phyloP scores from a whole-genome alignment of 352 stramenopile species.

The Pythium vanterpoolii region DNA sequence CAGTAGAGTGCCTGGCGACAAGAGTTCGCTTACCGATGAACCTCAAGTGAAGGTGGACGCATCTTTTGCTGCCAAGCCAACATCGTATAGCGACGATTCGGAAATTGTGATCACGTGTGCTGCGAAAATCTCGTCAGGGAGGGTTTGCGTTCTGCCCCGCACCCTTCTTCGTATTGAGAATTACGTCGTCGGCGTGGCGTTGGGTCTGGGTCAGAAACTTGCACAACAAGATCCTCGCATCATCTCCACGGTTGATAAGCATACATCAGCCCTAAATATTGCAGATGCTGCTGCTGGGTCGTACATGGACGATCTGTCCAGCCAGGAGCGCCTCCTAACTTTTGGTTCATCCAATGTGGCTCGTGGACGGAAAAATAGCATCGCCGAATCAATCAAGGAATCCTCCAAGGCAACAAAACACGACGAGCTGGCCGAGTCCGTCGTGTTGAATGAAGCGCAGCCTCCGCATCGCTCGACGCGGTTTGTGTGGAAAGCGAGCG shows the following conservation, averaged over 20 bases:
- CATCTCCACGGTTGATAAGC: slow-evolving; percentile 14
- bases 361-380: slow-evolving; percentile 47
- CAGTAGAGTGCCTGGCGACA: slow-evolving; percentile 1
- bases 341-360: slow-evolving; percentile 10
- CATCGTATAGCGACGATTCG: neutral
- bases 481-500: slow-evolving; percentile 38
- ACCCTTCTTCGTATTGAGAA: slow-evolving; percentile 25
- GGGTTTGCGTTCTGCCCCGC: slow-evolving; percentile 21
- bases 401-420: slow-evolving; percentile 28
- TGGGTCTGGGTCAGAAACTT: slow-evolving; percentile 21
- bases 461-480: slow-evolving; percentile 5
- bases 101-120: neutral
- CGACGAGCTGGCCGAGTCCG: slow-evolving; percentile 22
- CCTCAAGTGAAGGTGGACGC: slow-evolving; percentile 15
- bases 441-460: slow-evolving; percentile 11
- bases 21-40: neutral
- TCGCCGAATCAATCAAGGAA: slow-evolving; percentile 48
- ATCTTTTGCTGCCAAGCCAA: neutral
- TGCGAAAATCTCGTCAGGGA: slow-evolving; percentile 5
- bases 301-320: neutral
- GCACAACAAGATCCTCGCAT: slow-evolving; percentile 27
- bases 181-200: slow-evolving; percentile 13
- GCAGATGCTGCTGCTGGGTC: neutral
- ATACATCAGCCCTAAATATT: slow-evolving; percentile 7
- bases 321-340: slow-evolving; percentile 10